These are phyloP conservation scores for Pestalotiopsis sp. DNA, from an alignment of 2,329 filamentous ascomycete genomes.

Conservation along the genomic window DNA sequence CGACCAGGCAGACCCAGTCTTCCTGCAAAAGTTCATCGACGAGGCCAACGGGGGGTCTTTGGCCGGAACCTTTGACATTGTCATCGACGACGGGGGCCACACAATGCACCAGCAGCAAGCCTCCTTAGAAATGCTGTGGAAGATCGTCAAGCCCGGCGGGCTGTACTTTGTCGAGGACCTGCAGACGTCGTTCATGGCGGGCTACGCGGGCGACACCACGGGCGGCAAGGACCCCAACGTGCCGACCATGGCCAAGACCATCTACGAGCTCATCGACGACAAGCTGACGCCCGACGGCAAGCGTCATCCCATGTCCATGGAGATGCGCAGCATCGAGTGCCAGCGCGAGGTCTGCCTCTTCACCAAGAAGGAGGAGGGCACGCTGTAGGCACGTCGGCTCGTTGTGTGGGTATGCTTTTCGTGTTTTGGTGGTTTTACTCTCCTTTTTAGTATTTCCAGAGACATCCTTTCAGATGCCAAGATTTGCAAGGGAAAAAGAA, in stretches of 20 bases:
- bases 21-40: constrained; percentile 37
- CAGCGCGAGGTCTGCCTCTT: constrained; percentile 32
- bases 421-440: neutral
- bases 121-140: constrained; percentile 38
- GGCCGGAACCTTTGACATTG: constrained; percentile 40
- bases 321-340: constrained; percentile 32
- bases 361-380: constrained; percentile 24
- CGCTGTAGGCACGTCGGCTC: neutral
- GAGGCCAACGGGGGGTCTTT: constrained; percentile 19
- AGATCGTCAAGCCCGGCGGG: constrained; percentile 37
- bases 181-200: constrained; percentile 29
- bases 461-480: no score
- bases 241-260: constrained; percentile 29
- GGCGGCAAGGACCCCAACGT: constrained; percentile 23
- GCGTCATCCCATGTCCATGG: constrained; percentile 24
- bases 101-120: constrained; percentile 40
- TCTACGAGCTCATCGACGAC: constrained; percentile 31
- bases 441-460: neutral
- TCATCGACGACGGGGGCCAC: constrained; percentile 44
- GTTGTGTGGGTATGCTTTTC: neutral
- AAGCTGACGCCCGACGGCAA: constrained; percentile 21
- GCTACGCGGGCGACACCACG: constrained; percentile 28
- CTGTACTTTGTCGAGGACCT: constrained; percentile 40
- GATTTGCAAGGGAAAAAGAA: no score
- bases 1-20: constrained; percentile 39